Conservation (phyloP, 2,329 filamentous ascomycete species). For the Colletotrichum brevisporum region DNA sequence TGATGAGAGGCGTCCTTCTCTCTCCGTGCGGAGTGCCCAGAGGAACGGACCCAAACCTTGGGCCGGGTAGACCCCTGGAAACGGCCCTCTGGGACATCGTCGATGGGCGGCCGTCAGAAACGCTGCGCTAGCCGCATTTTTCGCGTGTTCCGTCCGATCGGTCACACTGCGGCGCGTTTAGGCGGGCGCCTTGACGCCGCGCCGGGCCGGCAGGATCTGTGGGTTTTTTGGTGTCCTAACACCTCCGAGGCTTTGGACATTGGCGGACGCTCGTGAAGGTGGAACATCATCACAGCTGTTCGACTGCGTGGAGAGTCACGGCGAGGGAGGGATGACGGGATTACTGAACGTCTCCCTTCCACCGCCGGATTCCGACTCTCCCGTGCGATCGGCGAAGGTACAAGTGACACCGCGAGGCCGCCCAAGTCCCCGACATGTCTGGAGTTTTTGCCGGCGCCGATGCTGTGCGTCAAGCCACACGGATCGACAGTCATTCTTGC, state of each 20-base stretch:
- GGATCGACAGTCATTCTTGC: slow-evolving; percentile 15
- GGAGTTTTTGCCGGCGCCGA: background rate
- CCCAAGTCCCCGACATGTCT: slow-evolving; percentile 5
- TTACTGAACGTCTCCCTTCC: no score
- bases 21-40: background rate
- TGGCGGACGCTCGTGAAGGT: no score
- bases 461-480: slow-evolving; percentile 35
- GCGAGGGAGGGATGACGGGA: no score
- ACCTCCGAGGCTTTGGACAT: background rate
- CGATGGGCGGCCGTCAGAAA: slow-evolving; percentile 5
- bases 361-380: slow-evolving; percentile 24
- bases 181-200: slow-evolving; percentile 22
- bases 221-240: slow-evolving; percentile 16
- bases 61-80: slow-evolving; percentile 13
- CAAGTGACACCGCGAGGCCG: slow-evolving; percentile 30
- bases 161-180: slow-evolving; percentile 7
- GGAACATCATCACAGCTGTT: no score
- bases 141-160: slow-evolving; percentile 13
- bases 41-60: slow-evolving; percentile 18
- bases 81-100: background rate
- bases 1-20: background rate
- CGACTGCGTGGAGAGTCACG: no score
- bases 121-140: slow-evolving; percentile 8
- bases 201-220: slow-evolving; percentile 23
- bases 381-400: slow-evolving; percentile 25